These are phyloP conservation scores for Sisymbrium altissimum DNA, from an alignment of 345 rosid species.

Conservation along the genomic window DNA sequence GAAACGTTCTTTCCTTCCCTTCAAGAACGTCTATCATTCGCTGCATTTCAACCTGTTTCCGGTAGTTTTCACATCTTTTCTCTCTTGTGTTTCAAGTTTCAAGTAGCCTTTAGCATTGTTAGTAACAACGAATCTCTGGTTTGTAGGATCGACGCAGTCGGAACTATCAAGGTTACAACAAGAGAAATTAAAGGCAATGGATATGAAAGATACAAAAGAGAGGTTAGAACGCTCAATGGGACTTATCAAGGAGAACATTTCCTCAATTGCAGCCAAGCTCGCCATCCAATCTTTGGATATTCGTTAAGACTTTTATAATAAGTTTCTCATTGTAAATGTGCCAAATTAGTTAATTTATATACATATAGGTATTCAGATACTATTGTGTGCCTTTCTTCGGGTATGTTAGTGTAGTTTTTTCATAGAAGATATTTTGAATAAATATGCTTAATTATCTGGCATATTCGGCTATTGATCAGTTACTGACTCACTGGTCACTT, in stretches of 20 bases:
- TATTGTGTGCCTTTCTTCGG: too few relatives aligned
- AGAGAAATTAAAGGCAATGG: conserved; percentile 65
- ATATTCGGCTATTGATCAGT: too few relatives aligned
- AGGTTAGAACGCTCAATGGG: conserved; percentile 58
- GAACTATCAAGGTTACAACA: conserved; percentile 59
- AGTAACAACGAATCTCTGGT: too few relatives aligned
- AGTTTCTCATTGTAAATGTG: neutral
- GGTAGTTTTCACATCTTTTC: conserved; percentile 33
- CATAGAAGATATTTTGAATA: too few relatives aligned
- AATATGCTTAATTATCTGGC: too few relatives aligned
- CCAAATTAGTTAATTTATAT: neutral
- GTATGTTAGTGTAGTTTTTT: too few relatives aligned
- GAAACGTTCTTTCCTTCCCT: conserved; percentile 55
- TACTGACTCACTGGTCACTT: too few relatives aligned
- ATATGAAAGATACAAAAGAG: conserved; percentile 48
- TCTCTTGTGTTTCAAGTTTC: neutral
- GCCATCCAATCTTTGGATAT: conserved; percentile 70
- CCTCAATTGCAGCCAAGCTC: conserved; percentile 72
- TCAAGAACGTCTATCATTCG: conserved; percentile 65
- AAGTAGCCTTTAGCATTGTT: neutral
- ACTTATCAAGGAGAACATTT: conserved; percentile 51
- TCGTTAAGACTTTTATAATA: conserved; percentile 1
- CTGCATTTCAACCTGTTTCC: conserved; percentile 63
- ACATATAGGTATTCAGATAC: too few relatives aligned
- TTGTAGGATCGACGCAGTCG: conserved; percentile 55